These are phyloP conservation scores for Rhodotorula kratochvilovae DNA, from an alignment of 768 basidiomycete genomes.

Conservation along the genomic window DNA sequence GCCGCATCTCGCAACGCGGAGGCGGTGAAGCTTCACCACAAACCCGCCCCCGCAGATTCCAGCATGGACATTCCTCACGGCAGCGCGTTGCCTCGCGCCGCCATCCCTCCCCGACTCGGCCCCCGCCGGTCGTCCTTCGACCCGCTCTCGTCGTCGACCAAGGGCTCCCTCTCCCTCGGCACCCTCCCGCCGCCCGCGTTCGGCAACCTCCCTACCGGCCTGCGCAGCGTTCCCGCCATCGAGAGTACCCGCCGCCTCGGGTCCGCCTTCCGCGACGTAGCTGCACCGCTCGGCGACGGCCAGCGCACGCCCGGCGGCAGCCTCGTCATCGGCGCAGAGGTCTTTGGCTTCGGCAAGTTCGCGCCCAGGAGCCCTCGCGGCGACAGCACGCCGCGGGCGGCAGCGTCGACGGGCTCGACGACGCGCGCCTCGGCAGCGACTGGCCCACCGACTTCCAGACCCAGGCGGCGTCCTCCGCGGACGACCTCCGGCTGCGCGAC, in stretches of 20 bases:
- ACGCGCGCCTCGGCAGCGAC: not conserved
- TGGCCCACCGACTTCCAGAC: constrained; percentile 21
- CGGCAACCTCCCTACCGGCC: constrained; percentile 25
- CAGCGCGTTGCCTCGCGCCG: not conserved
- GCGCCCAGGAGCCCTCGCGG: constrained; percentile 17
- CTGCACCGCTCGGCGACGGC: constrained; percentile 16
- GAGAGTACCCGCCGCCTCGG: constrained; percentile 26
- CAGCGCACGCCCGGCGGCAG: constrained; percentile 35
- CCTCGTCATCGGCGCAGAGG: constrained; percentile 35
- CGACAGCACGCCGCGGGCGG: not conserved
- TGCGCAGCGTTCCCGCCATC: constrained; percentile 34
- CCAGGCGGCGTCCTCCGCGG: not conserved
- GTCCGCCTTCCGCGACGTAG: constrained; percentile 7
- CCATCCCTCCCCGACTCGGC: constrained; percentile 26
- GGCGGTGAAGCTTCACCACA: too few species aligned
- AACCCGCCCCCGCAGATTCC: not conserved
- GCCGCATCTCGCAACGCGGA: too few species aligned
- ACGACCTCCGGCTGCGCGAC: not conserved
- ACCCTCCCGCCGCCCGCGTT: constrained; percentile 31
- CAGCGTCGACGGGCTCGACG: constrained; percentile 4
- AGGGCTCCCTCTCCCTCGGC: constrained; percentile 35
- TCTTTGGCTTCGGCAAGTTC: constrained; percentile 37
- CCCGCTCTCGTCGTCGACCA: constrained; percentile 27
- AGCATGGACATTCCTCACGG: not conserved
- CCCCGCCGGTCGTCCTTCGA: constrained; percentile 36